A percentile compares a stretch with the other conserved stretches of the same genome.
These are phyloP conservation scores for Geosiphon pyriformis DNA, from an alignment of 192 early-diverging fungal species.

Conservation along the genomic window DNA sequence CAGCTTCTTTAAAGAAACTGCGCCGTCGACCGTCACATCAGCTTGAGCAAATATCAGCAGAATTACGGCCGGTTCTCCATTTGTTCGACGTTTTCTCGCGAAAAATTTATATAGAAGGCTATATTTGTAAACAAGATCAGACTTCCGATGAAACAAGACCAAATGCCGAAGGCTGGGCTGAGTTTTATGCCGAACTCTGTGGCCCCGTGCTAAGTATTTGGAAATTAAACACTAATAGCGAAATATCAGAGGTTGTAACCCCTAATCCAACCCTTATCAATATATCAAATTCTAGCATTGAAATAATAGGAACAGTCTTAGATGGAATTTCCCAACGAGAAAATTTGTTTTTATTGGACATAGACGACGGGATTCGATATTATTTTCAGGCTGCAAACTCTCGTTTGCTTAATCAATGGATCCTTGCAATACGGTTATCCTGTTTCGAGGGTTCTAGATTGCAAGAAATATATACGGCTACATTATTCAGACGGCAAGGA, in stretches of 20 bases:
- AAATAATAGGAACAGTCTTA: slow-evolving; percentile 51
- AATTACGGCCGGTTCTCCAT: slow-evolving; percentile 33
- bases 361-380: slow-evolving; percentile 27
- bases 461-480: slow-evolving; percentile 69
- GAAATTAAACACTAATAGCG: slow-evolving; percentile 31
- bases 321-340: slow-evolving; percentile 60
- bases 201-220: slow-evolving; percentile 64
- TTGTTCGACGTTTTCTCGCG: slow-evolving; percentile 62
- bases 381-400: slow-evolving; percentile 49
- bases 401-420: slow-evolving; percentile 59
- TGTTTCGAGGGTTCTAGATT: slow-evolving; percentile 71
- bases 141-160: slow-evolving; percentile 56
- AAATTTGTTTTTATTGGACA: slow-evolving; percentile 58
- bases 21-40: slow-evolving; percentile 3
- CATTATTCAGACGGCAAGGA: slow-evolving; percentile 39
- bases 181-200: slow-evolving; percentile 67
- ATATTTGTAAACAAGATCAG: slow-evolving; percentile 68
- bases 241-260: slow-evolving; percentile 8
- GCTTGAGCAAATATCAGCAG: slow-evolving; percentile 12
- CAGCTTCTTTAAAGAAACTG: slow-evolving; percentile 1
- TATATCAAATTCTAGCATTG: slow-evolving; percentile 60
- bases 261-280: slow-evolving; percentile 63
- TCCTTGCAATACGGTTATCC: slow-evolving; percentile 63
- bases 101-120: slow-evolving; percentile 67
- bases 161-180: slow-evolving; percentile 60